Conservation (phyloP, 192 early-diverging fungal species). For the Podila verticillata region DNA sequence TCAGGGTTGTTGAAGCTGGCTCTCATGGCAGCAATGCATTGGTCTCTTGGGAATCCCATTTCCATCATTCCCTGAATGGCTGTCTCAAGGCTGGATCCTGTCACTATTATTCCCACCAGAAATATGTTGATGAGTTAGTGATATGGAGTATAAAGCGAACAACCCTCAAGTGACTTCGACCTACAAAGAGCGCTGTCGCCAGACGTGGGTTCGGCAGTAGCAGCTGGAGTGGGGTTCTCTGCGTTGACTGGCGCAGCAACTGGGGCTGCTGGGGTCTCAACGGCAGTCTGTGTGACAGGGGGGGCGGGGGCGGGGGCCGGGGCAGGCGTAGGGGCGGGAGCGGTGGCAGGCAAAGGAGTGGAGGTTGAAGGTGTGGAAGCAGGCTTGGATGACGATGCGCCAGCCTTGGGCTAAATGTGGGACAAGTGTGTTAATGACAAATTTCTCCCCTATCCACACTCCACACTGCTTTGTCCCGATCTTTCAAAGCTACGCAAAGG, state of each 20-base stretch:
- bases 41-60: slow-evolving; percentile 92
- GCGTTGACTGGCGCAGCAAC: slow-evolving; percentile 53
- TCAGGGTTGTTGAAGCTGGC: slow-evolving; percentile 98
- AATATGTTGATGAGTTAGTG: no score
- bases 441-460: not conserved
- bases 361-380: slow-evolving; percentile 34
- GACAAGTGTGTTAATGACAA: not conserved
- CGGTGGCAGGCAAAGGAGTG: slow-evolving; percentile 31
- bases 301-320: slow-evolving; percentile 53
- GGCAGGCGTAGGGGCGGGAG: slow-evolving; percentile 47
- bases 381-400: slow-evolving; percentile 34
- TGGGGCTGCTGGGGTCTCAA: slow-evolving; percentile 47
- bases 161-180: not conserved
- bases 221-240: slow-evolving; percentile 52
- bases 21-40: slow-evolving; percentile 90
- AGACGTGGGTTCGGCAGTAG: slow-evolving; percentile 51
- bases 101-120: slow-evolving; percentile 58
- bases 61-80: slow-evolving; percentile 92
- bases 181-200: slow-evolving; percentile 43
- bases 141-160: not conserved
- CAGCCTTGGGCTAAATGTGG: slow-evolving; percentile 52
- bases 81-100: slow-evolving; percentile 80
- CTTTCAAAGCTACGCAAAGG: no score
- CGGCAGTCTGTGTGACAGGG: slow-evolving; percentile 38
- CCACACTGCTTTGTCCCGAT: not conserved